Percentiles rank a stretch among this genome's conserved stretches.
phyloP scores from a whole-genome alignment of 2,329 filamentous ascomycete genomes.

The Cladosporium sp. region DNA sequence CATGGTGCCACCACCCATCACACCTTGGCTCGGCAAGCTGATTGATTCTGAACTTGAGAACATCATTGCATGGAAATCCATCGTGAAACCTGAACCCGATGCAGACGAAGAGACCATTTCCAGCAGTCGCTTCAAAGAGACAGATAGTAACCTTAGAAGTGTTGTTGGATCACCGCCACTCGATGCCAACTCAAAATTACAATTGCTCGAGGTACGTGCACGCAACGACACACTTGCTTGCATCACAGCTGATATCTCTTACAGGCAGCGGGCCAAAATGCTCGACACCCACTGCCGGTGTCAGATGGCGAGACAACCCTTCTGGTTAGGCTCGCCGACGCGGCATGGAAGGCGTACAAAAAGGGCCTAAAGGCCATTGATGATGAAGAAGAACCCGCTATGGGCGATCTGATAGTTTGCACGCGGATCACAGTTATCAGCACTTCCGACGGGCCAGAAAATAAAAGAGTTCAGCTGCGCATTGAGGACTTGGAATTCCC shows the following conservation, averaged over 20 bases:
- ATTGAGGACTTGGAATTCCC: constrained; percentile 26
- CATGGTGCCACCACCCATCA: constrained; percentile 19
- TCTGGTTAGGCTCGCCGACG: constrained; percentile 22
- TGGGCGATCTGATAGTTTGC: constrained; percentile 25
- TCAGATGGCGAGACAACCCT: constrained; percentile 25
- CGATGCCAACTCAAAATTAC: constrained; percentile 17
- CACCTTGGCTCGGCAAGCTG: constrained; percentile 26
- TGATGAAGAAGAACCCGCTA: constrained; percentile 7
- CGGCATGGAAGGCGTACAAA: constrained; percentile 15
- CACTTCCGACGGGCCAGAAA: constrained; percentile 23
- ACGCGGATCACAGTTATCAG: constrained; percentile 22
- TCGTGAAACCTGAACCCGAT: constrained; percentile 24
- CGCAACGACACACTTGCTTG: constrained; percentile 1
- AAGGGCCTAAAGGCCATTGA: no score
- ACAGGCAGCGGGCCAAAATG: constrained; percentile 13
- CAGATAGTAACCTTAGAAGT: constrained; percentile 30
- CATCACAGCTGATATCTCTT: neutral
- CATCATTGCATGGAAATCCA: constrained; percentile 23
- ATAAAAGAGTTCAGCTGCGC: constrained; percentile 23
- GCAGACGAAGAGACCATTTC: neutral
- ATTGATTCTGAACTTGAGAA: constrained; percentile 23
- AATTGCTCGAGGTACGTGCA: constrained; percentile 16
- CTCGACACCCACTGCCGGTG: constrained; percentile 15
- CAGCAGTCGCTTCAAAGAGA: constrained; percentile 21
- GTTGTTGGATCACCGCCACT: constrained; percentile 10